These are phyloP conservation scores for Sclerotinia glacialis DNA, from an alignment of 2,329 filamentous ascomycete species.

Conservation along the genomic window DNA sequence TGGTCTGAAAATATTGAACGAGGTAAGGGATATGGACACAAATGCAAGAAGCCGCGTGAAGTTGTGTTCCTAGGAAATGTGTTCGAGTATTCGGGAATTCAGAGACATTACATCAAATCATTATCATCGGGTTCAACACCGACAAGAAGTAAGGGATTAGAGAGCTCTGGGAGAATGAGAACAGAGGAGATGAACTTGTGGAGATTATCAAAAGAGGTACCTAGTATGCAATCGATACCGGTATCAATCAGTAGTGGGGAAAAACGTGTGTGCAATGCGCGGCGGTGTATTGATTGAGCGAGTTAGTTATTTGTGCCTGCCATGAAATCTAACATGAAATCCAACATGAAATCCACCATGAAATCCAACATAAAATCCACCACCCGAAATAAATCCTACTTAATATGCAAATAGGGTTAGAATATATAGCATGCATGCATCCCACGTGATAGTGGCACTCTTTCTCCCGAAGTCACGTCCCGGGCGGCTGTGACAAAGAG, in stretches of 20 bases:
- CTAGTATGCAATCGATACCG: background rate
- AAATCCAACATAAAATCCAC: background rate
- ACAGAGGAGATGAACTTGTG: background rate
- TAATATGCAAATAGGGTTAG: background rate
- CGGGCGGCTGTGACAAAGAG: background rate
- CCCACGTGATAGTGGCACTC: conserved; percentile 11
- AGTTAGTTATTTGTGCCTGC: too few species aligned
- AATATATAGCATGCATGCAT: background rate
- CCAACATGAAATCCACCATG: too few species aligned
- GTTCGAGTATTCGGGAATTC: conserved; percentile 1
- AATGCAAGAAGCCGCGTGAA: background rate
- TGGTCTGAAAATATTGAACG: background rate
- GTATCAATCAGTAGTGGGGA: conserved; percentile 6
- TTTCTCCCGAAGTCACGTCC: background rate
- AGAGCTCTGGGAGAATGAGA: background rate
- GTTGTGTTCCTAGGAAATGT: background rate
- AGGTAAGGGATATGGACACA: background rate
- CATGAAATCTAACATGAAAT: too few species aligned
- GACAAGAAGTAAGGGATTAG: background rate
- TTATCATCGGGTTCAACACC: background rate
- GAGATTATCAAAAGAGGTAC: background rate
- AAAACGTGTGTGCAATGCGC: background rate
- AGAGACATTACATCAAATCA: background rate
- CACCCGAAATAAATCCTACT: background rate
- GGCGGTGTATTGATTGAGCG: too few species aligned